A percentile compares a stretch with the other conserved stretches of the same genome.
Conservation (phyloP, 192 early-diverging fungal species). For the Glomus cerebriforme region DNA sequence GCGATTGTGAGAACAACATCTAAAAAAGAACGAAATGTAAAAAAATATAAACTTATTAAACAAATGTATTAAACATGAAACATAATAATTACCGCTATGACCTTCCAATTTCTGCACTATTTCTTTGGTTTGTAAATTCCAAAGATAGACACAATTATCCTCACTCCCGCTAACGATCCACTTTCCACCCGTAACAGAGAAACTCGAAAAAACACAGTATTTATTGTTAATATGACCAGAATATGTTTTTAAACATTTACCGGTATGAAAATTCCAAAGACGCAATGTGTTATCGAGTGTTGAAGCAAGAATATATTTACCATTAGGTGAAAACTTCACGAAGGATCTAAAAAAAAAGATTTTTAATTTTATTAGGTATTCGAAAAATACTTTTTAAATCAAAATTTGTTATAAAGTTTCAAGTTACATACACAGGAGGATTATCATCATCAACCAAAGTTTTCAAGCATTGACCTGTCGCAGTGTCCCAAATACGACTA, state of each 20-base stretch:
- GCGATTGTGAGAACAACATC: conserved; percentile 91
- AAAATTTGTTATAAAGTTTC: conserved; percentile 21
- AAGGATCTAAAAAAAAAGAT: conserved; percentile 62
- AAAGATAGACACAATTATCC: conserved; percentile 92
- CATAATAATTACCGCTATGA: conserved; percentile 72
- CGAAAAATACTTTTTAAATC: not conserved
- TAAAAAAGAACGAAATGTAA: conserved; percentile 59
- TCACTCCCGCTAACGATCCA: conserved; percentile 98
- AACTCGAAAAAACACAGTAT: conserved; percentile 93
- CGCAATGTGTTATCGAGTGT: conserved; percentile 92
- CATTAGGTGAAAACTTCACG: conserved; percentile 98
- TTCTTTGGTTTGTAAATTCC: conserved; percentile 95
- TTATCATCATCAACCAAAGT: conserved; percentile 96
- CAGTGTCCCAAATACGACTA: conserved; percentile 98
- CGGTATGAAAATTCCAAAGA: conserved; percentile 92
- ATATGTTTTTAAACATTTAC: conserved; percentile 96
- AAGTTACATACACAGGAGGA: conserved; percentile 78
- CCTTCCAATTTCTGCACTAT: conserved; percentile 93
- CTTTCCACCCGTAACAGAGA: conserved; percentile 89
- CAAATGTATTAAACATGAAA: not conserved
- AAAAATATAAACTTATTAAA: conserved; percentile 8
- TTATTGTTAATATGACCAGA: conserved; percentile 87
- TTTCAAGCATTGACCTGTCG: conserved; percentile 96
- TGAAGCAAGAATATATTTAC: conserved; percentile 95
- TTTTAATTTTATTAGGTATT: too few relatives aligned